A percentile compares a stretch with the other conserved stretches of the same genome.
Evolutionary conservation across 2,329 filamentous ascomycete genomes (phyloP).

Genomic region (Cercospora brassicicola): DNA sequence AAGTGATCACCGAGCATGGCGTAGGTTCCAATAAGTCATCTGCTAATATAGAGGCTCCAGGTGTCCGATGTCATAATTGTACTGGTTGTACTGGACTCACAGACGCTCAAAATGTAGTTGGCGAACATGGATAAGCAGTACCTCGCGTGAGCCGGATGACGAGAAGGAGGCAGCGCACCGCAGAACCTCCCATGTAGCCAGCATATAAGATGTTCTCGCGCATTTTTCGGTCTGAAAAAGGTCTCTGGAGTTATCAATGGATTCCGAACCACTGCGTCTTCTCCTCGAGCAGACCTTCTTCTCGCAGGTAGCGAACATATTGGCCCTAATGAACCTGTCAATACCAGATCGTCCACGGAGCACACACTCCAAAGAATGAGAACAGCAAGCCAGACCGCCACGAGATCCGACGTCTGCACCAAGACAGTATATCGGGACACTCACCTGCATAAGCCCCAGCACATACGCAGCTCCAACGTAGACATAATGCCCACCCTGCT

Average conservation of each 20-base stretch:
- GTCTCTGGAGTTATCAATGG: background rate
- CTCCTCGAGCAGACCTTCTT: constrained; percentile 1
- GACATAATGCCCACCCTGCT: background rate
- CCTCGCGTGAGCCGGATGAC: background rate
- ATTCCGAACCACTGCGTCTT: constrained; percentile 4
- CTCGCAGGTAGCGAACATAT: background rate
- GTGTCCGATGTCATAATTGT: background rate
- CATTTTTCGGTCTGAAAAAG: too few species aligned
- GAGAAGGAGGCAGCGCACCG: background rate
- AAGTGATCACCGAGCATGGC: background rate
- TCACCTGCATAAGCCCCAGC: constrained; percentile 15
- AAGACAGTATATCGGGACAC: too few species aligned
- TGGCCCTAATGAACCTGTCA: constrained; percentile 4
- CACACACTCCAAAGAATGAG: too few species aligned
- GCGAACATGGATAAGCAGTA: background rate
- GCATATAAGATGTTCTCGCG: too few species aligned
- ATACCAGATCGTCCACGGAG: background rate
- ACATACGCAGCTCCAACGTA: constrained; percentile 11
- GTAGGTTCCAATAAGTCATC: too few species aligned
- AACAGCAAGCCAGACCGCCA: too few species aligned
- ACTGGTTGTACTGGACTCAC: background rate
- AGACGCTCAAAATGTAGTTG: background rate
- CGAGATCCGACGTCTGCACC: too few species aligned
- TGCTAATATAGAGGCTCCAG: too few species aligned
- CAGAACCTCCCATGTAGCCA: too few species aligned